Percentiles rank a stretch among this genome's conserved stretches.
These are phyloP conservation scores for Monosporozyma servazzii DNA, from an alignment of 805 yeast genomes.

Conservation along the genomic window DNA sequence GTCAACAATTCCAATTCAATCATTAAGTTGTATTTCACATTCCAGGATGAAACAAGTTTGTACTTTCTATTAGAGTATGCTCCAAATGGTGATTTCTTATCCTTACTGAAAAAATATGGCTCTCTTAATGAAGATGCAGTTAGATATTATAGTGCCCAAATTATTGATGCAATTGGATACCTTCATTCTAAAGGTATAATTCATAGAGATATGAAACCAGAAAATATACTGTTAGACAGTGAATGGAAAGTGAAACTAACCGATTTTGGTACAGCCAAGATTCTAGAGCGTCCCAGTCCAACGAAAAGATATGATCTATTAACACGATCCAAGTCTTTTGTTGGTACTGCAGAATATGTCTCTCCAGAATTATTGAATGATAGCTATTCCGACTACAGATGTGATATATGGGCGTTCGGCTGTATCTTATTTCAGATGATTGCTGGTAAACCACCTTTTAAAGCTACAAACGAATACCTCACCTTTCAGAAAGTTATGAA, in stretches of 20 bases:
- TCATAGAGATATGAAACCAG: slow-evolving; percentile 80
- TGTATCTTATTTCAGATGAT: slow-evolving; percentile 92
- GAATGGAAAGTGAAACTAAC: slow-evolving; percentile 59
- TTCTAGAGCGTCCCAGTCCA: slow-evolving; percentile 39
- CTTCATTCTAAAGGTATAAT: slow-evolving; percentile 70
- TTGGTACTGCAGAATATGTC: slow-evolving; percentile 79
- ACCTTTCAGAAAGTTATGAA: slow-evolving; percentile 78
- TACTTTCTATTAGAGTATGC: slow-evolving; percentile 76
- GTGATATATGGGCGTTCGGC: slow-evolving; percentile 99
- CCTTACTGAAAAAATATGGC: slow-evolving; percentile 60
- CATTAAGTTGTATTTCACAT: slow-evolving; percentile 63
- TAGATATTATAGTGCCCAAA: slow-evolving; percentile 61
- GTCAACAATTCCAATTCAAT: slow-evolving; percentile 53
- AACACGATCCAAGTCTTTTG: slow-evolving; percentile 68
- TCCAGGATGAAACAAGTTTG: slow-evolving; percentile 65
- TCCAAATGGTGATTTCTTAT: slow-evolving; percentile 64
- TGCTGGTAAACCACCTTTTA: slow-evolving; percentile 84
- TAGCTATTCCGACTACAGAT: slow-evolving; percentile 77
- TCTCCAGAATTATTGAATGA: slow-evolving; percentile 72
- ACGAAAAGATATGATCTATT: slow-evolving; percentile 54
- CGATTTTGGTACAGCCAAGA: slow-evolving; percentile 78
- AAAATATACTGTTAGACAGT: slow-evolving; percentile 59
- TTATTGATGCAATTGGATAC: slow-evolving; percentile 60
- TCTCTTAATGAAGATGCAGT: slow-evolving; percentile 62
- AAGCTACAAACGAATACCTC: slow-evolving; percentile 71